Evolutionary conservation across 768 basidiomycete genomes (phyloP), one percentile per base, ranked within the genome.

Genomic region (Dioszegia aurantiaca): DNA sequence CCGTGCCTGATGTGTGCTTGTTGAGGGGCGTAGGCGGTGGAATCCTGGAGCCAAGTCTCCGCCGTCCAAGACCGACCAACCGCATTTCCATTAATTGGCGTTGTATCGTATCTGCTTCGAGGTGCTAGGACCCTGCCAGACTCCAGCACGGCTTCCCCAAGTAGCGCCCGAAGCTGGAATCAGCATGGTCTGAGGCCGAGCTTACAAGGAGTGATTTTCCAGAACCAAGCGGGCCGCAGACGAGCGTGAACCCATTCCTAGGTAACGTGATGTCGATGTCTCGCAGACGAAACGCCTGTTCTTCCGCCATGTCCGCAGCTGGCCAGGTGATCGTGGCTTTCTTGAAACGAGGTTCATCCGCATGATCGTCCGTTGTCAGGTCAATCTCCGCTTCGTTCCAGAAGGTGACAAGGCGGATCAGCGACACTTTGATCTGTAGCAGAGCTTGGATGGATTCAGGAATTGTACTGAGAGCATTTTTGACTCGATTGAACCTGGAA

Each of bases 181-280:
- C 51, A 53, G 49, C 37, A 16, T 4, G 39, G 47, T 28, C 39
- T 19, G 33, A 31, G 8, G 11, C 24, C 4, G 42, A 2, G 64
- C 72, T 58, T 39, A 69, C 72, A 4, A 77, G 53, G 0, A 77
- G 61, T 0, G 65, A 73, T 55, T 77, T 77, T n/a, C 76, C 76
- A 2, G 71, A 64, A 14, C 72, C 76, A n/a, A 75, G 66, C 0
- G 68, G 59, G 10, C 76, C 76, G 23, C 64, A 69, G 12, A 77
- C 45, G 6, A 77, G 60, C 0, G 72, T 72, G 17, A 74, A 58
- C 31, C 51, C 51, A 1, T 60, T 63, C 14, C 53, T 24, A 4
- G 70, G 70, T 4, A 77, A n/a, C 2, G 47, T 24, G 17, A 74
- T 33, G 33, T 63, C 49, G n/a, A 74, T 27, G 39, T 69, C 52